phyloP scores from a whole-genome alignment of 1,139 yeast species.

The Lodderomyces margitis region DNA sequence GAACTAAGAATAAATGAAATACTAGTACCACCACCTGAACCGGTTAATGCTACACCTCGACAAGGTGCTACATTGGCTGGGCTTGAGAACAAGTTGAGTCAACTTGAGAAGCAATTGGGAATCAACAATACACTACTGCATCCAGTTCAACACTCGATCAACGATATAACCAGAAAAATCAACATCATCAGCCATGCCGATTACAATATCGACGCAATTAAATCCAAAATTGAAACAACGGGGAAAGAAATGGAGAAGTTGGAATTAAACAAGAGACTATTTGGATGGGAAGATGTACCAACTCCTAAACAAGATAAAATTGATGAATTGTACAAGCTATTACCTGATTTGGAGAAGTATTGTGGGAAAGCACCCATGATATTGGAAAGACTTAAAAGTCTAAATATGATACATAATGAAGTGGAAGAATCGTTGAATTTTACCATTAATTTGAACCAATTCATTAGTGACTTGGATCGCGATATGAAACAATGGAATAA shows the following conservation, averaged over 20 bases:
- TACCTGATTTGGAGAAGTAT: constrained; percentile 37
- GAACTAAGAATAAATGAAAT: neutral
- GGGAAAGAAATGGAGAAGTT: constrained; percentile 19
- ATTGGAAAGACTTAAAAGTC: constrained; percentile 40
- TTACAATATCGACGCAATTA: constrained; percentile 22
- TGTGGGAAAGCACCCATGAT: constrained; percentile 39
- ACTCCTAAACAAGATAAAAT: constrained; percentile 23
- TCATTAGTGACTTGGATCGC: constrained; percentile 29
- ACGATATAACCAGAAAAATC: constrained; percentile 36
- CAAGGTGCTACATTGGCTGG: constrained; percentile 10
- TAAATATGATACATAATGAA: constrained; percentile 46
- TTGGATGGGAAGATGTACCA: constrained; percentile 11
- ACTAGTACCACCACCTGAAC: constrained; percentile 1
- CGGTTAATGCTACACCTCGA: neutral
- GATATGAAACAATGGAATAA: constrained; percentile 45
- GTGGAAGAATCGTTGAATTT: constrained; percentile 27
- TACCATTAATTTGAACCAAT: constrained; percentile 32
- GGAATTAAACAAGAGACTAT: constrained; percentile 16
- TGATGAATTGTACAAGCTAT: constrained; percentile 33
- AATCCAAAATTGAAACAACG: constrained; percentile 18
- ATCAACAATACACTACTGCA: constrained; percentile 15
- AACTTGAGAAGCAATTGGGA: constrained; percentile 24
- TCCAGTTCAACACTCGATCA: constrained; percentile 26
- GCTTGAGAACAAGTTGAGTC: constrained; percentile 23
- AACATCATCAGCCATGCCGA: constrained; percentile 39